Base-by-base conservation (phyloP, 2,329 filamentous ascomycete genomes). In the Clathrospora elynae region DNA sequence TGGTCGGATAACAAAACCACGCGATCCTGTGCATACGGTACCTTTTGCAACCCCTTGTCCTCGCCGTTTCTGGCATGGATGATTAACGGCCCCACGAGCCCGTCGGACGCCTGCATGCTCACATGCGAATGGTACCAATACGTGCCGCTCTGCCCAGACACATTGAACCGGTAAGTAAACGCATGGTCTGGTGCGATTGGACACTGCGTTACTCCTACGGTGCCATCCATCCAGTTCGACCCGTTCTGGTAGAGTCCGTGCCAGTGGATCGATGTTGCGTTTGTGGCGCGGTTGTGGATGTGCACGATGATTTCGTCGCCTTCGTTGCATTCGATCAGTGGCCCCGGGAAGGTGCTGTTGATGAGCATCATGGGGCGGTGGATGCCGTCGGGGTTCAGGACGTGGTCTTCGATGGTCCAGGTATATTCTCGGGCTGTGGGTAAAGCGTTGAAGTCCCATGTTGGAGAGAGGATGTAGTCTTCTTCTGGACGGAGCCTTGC, bases 301-400 rank as follows among this genome's bases (percentile, higher is more conserved):
- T 85, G 78, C 9, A 90, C 80, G 0, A 85, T 66, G 6, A 91
- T 68, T 0, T 79, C 83, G 51, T 92, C 87, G 11, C 84, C 84
- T 53, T 87, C 80, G 57, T 73, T 74, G 42, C 61, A 65, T 51
- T 73, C 68, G 22, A 73, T 62, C 41, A 72, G 25, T 1, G 71
- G 71, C 0, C 69, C 71, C 1, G 72, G 71, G 35, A 71, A 73
- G 32, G 67, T 65, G 23, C 55, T 53, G 38, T 74, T 72, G 46
- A 74, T 70, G 16, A 73, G 53, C 9, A 72, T 66, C 71, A 74
- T 72, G 1, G 67, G 66, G 9, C 72, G 56, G 35, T 59, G 71
- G 10, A 74, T 59, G 7, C 71, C 84, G 55, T 87, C 64, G 0
- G 84, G 84, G 38, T 82, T 84, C 28, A 81, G 74, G 0, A 74